These are phyloP conservation scores for Amauroascus niger DNA, from an alignment of 2,329 filamentous ascomycete genomes.

Conservation along the genomic window DNA sequence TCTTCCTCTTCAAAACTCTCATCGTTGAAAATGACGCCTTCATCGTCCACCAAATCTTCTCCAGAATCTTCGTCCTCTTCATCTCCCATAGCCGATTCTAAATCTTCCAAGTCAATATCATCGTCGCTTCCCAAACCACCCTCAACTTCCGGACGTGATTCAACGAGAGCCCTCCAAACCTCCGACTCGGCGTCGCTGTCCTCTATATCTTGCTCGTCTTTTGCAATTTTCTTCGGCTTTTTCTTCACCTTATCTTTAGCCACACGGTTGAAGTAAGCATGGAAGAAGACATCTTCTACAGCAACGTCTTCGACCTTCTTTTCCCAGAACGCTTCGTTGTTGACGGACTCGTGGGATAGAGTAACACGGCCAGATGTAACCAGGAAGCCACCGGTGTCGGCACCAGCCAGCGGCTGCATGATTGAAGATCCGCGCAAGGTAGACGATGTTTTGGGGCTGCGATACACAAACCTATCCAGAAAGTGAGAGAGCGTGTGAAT, in stretches of 20 bases:
- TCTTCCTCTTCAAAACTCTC: conserved; percentile 21
- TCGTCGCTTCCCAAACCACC: conserved; percentile 50
- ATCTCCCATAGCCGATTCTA: conserved; percentile 47
- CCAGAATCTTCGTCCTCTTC: conserved; percentile 38
- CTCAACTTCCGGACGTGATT: conserved; percentile 67
- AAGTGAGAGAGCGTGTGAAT: conserved; percentile 90
- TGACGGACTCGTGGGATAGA: conserved; percentile 58
- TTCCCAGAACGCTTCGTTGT: conserved; percentile 82
- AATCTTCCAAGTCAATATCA: conserved; percentile 47
- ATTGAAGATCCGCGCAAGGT: conserved; percentile 70
- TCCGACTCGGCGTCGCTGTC: conserved; percentile 58
- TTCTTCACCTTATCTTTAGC: conserved; percentile 53
- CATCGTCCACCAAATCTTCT: conserved; percentile 25
- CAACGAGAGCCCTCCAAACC: conserved; percentile 84
- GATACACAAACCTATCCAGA: conserved; percentile 96
- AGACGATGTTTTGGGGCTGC: conserved; percentile 65
- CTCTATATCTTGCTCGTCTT: conserved; percentile 34
- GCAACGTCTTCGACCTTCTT: conserved; percentile 80
- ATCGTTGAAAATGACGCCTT: conserved; percentile 19
- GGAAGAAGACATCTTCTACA: conserved; percentile 94
- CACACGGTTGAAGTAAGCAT: conserved; percentile 80
- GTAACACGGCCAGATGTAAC: conserved; percentile 50
- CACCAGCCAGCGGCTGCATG: conserved; percentile 81
- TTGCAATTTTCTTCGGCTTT: conserved; percentile 45
- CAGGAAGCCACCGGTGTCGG: conserved; percentile 51